phyloP scores from a whole-genome alignment of 352 stramenopile genomes.

The Halophytophthora polymorphica region DNA sequence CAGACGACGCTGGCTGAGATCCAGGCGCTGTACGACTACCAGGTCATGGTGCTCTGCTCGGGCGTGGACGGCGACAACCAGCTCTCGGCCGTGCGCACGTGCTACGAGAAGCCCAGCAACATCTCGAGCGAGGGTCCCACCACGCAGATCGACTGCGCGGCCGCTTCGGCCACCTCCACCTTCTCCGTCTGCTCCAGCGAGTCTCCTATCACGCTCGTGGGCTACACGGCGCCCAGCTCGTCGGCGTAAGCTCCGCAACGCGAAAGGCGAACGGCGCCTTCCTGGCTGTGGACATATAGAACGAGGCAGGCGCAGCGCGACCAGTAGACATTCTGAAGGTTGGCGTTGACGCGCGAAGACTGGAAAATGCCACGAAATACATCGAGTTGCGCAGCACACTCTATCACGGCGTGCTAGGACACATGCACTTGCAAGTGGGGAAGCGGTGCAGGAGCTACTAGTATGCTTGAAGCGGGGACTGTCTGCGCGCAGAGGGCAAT shows the following conservation, averaged over 20 bases:
- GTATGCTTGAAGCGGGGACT: too few species aligned
- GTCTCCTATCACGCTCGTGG: constrained; percentile 40
- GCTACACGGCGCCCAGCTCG: constrained; percentile 32
- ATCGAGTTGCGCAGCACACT: too few species aligned
- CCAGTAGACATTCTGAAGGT: too few species aligned
- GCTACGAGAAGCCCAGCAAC: constrained; percentile 42
- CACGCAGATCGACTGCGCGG: constrained; percentile 49
- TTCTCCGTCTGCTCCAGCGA: constrained; percentile 48
- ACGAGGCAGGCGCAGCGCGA: too few species aligned
- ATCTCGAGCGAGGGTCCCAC: constrained; percentile 38
- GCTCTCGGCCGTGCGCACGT: constrained; percentile 68
- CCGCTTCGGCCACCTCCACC: constrained; percentile 33
- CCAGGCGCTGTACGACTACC: constrained; percentile 49
- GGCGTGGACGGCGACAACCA: constrained; percentile 51
- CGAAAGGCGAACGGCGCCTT: too few species aligned
- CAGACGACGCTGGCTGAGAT: constrained; percentile 40
- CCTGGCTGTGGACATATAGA: too few species aligned
- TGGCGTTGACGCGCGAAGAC: too few species aligned
- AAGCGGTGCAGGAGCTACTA: too few species aligned
- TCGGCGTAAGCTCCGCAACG: background rate
- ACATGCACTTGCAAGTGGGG: too few species aligned
- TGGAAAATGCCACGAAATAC: too few species aligned
- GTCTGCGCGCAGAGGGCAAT: too few species aligned
- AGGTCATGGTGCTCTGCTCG: constrained; percentile 70
- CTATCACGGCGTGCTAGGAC: too few species aligned